A percentile compares a stretch with the other conserved stretches of the same genome.
Conservation (phyloP, 441 rosid genomes). For the Gossypium aridum region DNA sequence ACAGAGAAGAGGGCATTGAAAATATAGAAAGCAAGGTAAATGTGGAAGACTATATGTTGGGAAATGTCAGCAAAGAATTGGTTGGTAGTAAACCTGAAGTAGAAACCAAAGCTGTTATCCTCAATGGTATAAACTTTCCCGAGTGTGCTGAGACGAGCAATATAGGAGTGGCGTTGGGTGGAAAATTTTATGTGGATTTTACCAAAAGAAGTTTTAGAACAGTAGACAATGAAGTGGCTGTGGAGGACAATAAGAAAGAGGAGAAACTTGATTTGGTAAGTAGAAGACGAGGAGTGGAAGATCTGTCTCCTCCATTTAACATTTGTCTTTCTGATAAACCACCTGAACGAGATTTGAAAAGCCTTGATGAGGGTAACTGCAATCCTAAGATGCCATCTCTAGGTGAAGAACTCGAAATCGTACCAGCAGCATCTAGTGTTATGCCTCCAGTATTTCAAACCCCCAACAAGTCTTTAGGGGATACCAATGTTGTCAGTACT, state of each 20-base stretch:
- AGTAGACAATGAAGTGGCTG: slow-evolving; percentile 17
- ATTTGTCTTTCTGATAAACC: slow-evolving; percentile 16
- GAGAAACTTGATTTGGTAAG: slow-evolving; percentile 13
- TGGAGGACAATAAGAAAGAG: slow-evolving; percentile 1
- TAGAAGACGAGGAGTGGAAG: neutral
- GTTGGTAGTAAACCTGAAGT: slow-evolving; percentile 14
- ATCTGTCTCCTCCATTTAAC: slow-evolving; percentile 13
- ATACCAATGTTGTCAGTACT: slow-evolving; percentile 23
- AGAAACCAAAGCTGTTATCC: slow-evolving; percentile 13
- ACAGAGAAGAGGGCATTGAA: slow-evolving; percentile 2
- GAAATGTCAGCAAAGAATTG: slow-evolving; percentile 14
- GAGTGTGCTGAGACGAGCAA: slow-evolving; percentile 20
- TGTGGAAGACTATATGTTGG: neutral
- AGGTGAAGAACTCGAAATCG: slow-evolving; percentile 18
- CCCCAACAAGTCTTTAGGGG: slow-evolving; percentile 26
- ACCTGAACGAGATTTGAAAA: slow-evolving; percentile 23
- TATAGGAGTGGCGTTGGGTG: slow-evolving; percentile 1
- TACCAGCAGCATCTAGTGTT: slow-evolving; percentile 17
- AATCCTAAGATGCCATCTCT: slow-evolving; percentile 20
- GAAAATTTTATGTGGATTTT: slow-evolving; percentile 11
- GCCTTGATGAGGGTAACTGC: slow-evolving; percentile 22
- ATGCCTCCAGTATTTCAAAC: slow-evolving; percentile 31
- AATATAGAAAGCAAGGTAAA: slow-evolving; percentile 15
- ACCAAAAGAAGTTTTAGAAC: slow-evolving; percentile 5
- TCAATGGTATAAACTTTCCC: neutral